phyloP scores from a whole-genome alignment of 1,139 yeast species.

The Zygosaccharomyces pseudobailii region DNA sequence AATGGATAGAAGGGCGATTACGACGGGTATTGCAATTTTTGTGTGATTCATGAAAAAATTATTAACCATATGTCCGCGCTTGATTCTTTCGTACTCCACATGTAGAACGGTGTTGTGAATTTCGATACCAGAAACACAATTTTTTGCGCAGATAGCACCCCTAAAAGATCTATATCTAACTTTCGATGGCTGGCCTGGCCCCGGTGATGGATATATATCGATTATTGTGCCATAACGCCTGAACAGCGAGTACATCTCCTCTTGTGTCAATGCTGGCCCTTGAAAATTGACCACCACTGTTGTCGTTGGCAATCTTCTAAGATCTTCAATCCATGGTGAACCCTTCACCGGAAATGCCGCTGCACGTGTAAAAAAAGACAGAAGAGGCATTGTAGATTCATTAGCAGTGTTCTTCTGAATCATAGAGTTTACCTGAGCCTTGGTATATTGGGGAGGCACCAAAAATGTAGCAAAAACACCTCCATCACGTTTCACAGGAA shows the following conservation, averaged over 20 bases:
- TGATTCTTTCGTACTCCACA: slow-evolving; percentile 60
- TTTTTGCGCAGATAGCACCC: slow-evolving; percentile 82
- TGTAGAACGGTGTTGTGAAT: slow-evolving; percentile 63
- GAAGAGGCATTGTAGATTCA: slow-evolving; percentile 30
- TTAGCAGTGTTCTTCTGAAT: slow-evolving; percentile 47
- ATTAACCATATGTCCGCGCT: slow-evolving; percentile 48
- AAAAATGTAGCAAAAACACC: slow-evolving; percentile 84
- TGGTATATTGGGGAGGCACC: slow-evolving; percentile 48
- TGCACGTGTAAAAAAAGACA: slow-evolving; percentile 40
- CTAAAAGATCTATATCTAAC: slow-evolving; percentile 53
- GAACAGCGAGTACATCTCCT: slow-evolving; percentile 73
- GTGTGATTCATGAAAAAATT: slow-evolving; percentile 70
- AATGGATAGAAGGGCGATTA: slow-evolving; percentile 63
- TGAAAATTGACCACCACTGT: slow-evolving; percentile 64
- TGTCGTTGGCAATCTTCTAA: slow-evolving; percentile 67
- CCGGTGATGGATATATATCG: slow-evolving; percentile 61
- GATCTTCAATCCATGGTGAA: slow-evolving; percentile 93
- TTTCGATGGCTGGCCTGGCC: slow-evolving; percentile 43
- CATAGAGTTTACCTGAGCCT: slow-evolving; percentile 47
- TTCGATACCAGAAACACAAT: slow-evolving; percentile 77
- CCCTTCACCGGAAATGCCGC: slow-evolving; percentile 75
- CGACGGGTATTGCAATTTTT: slow-evolving; percentile 59
- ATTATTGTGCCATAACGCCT: slow-evolving; percentile 82
- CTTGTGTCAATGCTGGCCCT: slow-evolving; percentile 73
- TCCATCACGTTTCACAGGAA: slow-evolving; percentile 77